These are phyloP conservation scores for Thuidium tamariscinum DNA, from an alignment of 225 moss, liverwort and hornwort genomes.

Conservation along the genomic window DNA sequence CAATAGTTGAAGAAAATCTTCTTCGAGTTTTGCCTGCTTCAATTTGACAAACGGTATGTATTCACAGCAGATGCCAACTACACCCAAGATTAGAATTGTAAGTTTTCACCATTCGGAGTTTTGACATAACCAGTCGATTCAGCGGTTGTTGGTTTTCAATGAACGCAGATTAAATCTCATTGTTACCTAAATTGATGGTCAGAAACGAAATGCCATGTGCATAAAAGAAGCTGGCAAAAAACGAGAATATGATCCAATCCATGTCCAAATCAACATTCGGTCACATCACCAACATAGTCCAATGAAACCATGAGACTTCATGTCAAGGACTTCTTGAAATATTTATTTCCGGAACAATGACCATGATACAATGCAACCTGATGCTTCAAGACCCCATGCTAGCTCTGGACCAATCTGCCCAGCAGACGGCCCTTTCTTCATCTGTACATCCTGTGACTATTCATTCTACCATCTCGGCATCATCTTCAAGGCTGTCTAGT, in stretches of 20 bases:
- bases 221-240: background rate
- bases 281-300: background rate
- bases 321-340: background rate
- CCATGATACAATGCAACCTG: constrained; percentile 17
- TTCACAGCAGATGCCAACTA: background rate
- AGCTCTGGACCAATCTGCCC: background rate
- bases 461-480: background rate
- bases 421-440: background rate
- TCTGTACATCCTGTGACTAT: constrained; percentile 9
- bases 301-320: background rate
- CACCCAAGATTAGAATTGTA: background rate
- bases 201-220: background rate
- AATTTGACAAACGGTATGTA: background rate
- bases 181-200: background rate
- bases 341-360: constrained; percentile 5
- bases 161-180: background rate
- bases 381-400: background rate
- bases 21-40: background rate
- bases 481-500: background rate
- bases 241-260: background rate
- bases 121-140: background rate
- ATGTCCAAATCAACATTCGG: background rate
- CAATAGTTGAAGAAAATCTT: background rate
- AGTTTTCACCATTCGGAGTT: background rate
- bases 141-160: background rate